Conservation (phyloP, 192 early-diverging fungal genomes). For the Spizellomyces punctatus region DNA sequence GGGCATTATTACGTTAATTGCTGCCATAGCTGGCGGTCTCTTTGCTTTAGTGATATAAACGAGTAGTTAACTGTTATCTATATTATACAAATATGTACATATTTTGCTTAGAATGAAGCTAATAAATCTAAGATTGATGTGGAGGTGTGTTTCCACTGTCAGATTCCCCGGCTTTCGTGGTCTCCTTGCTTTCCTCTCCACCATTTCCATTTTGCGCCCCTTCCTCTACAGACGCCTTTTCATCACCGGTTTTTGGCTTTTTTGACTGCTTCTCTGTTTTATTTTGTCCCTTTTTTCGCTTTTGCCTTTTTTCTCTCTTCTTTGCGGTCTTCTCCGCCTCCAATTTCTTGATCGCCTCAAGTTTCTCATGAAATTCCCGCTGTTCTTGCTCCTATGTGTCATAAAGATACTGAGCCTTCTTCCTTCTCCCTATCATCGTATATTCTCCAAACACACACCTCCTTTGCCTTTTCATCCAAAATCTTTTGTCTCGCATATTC, state of each 20-base stretch:
- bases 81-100: too few species aligned
- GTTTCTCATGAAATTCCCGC: constrained; percentile 61
- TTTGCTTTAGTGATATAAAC: too few species aligned
- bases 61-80: too few species aligned
- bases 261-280: too few species aligned
- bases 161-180: constrained; percentile 27
- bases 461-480: constrained; percentile 72
- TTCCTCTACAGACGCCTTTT: too few species aligned
- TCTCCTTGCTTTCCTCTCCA: constrained; percentile 26
- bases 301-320: constrained; percentile 82
- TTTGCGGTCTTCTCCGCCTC: constrained; percentile 89
- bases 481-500: constrained; percentile 80
- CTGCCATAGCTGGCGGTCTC: too few species aligned
- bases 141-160: background rate
- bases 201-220: too few species aligned
- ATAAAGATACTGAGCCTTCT: background rate
- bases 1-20: background rate
- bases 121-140: too few species aligned
- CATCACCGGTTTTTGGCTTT: too few species aligned
- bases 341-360: constrained; percentile 53
- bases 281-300: constrained; percentile 58
- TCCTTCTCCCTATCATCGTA: background rate
- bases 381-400: constrained; percentile 56
- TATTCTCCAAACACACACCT: constrained; percentile 47
- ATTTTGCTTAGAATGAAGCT: too few species aligned